Percentiles rank a stretch among this genome's conserved stretches.
Conservation (phyloP, 345 rosid genomes). For the Moricandia moricandioides region DNA sequence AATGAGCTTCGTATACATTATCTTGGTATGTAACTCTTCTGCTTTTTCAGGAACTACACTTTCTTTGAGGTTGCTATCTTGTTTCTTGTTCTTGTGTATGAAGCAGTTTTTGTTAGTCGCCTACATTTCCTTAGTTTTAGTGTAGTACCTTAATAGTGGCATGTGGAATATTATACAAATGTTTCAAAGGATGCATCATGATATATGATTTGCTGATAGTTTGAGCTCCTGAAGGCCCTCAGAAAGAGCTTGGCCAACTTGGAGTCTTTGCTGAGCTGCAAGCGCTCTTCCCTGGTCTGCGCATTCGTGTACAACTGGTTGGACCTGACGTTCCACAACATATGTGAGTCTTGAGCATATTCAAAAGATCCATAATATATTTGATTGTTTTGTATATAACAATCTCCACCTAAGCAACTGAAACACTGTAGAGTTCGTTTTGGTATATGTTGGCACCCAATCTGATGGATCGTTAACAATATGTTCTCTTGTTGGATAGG, state of each 20-base stretch:
- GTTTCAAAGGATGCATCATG: slow-evolving; percentile 11
- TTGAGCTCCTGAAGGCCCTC: slow-evolving; percentile 66
- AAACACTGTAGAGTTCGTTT: background rate
- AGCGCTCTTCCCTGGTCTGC: slow-evolving; percentile 72
- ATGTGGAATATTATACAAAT: background rate
- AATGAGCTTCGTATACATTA: slow-evolving; percentile 69
- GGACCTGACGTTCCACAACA: slow-evolving; percentile 82
- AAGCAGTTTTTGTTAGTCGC: background rate
- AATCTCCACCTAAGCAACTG: background rate
- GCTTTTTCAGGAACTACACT: background rate
- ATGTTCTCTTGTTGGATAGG: slow-evolving; percentile 38
- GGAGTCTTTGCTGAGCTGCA: slow-evolving; percentile 75
- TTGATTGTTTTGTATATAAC: background rate
- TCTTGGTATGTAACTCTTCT: slow-evolving; percentile 57
- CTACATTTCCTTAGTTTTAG: background rate
- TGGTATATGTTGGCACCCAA: background rate
- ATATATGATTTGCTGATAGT: slow-evolving; percentile 23
- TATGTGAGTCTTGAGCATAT: slow-evolving; percentile 43
- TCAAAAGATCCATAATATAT: background rate
- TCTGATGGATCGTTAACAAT: background rate
- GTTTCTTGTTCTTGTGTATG: background rate
- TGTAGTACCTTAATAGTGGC: background rate
- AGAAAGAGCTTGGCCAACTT: slow-evolving; percentile 84
- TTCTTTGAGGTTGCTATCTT: background rate
- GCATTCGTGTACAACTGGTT: slow-evolving; percentile 54